Percentiles rank a stretch among this genome's conserved stretches.
Conservation (phyloP, 164 flowering plant genomes). For the Taxillus chinensis region DNA sequence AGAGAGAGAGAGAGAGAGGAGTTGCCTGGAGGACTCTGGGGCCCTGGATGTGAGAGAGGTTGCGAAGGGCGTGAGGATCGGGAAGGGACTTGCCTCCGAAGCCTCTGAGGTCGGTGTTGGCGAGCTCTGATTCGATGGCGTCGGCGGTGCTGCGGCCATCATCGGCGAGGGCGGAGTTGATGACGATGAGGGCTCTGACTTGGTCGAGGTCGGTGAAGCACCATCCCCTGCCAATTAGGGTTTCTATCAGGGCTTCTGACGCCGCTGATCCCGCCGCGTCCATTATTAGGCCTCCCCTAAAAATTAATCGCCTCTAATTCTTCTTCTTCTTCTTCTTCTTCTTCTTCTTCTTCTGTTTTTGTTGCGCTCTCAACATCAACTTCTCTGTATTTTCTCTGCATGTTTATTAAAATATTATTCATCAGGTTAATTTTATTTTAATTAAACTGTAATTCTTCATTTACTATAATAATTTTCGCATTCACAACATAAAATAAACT, state of each 20-base stretch:
- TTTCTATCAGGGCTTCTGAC: slow-evolving; percentile 25
- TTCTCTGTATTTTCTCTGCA: too few species aligned
- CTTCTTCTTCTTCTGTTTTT: too few species aligned
- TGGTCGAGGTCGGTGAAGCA: slow-evolving; percentile 38
- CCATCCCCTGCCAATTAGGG: slow-evolving; percentile 60
- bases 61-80: slow-evolving; percentile 35
- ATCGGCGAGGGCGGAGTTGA: slow-evolving; percentile 21
- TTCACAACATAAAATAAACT: too few species aligned
- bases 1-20: neutral
- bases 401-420: too few species aligned
- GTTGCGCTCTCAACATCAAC: neutral
- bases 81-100: slow-evolving; percentile 73
- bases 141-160: slow-evolving; percentile 15
- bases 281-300: slow-evolving; percentile 8
- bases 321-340: too few species aligned
- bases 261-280: slow-evolving; percentile 6
- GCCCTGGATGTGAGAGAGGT: slow-evolving; percentile 45
- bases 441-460: too few species aligned
- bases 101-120: slow-evolving; percentile 57
- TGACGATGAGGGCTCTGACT: slow-evolving; percentile 23
- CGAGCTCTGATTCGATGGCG: slow-evolving; percentile 54
- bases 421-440: too few species aligned
- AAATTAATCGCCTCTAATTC: neutral
- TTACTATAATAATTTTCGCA: too few species aligned
- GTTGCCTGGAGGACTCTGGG: slow-evolving; percentile 76